phyloP scores from a whole-genome alignment of 192 early-diverging fungal species.

The Piromyces sp. region DNA sequence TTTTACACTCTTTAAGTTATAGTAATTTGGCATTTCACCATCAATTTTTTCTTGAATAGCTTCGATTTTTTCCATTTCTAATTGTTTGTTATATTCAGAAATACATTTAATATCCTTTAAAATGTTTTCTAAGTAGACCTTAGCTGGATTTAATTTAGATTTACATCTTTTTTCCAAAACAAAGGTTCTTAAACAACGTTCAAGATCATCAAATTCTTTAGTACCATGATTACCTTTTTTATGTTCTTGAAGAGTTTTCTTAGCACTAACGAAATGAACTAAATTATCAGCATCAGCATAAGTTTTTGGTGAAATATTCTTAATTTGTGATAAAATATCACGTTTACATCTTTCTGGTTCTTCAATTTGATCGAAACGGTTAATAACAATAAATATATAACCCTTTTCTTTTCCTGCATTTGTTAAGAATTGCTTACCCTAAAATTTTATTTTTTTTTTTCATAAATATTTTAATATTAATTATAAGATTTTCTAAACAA shows the following conservation, averaged over 20 bases:
- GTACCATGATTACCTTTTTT: constrained; percentile 4
- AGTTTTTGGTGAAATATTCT: constrained; percentile 81
- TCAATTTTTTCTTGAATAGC: constrained; percentile 39
- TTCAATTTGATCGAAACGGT: constrained; percentile 87
- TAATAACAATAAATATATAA: constrained; percentile 96
- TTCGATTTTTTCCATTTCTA: constrained; percentile 40
- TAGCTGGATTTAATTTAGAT: constrained; percentile 85
- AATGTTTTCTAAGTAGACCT: constrained; percentile 74
- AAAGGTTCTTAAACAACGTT: constrained; percentile 74
- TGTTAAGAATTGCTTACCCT: constrained; percentile 90
- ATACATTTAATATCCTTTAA: constrained; percentile 60
- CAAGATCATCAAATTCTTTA: constrained; percentile 60
- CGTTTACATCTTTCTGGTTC: constrained; percentile 85
- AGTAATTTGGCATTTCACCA: constrained; percentile 50
- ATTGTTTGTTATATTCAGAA: constrained; percentile 47
- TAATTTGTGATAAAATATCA: constrained; percentile 91
- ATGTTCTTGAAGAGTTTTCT: neutral
- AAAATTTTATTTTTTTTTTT: neutral
- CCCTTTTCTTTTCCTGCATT: constrained; percentile 97
- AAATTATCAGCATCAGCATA: constrained; percentile 76
- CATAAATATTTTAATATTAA: no score
- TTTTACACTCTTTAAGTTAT: constrained; percentile 56
- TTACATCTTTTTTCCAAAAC: constrained; percentile 87
- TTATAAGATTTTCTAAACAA: no score
- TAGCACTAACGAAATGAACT: constrained; percentile 90